These are phyloP conservation scores for Paxillus rubicundulus DNA, from an alignment of 768 basidiomycete species.

Conservation along the genomic window DNA sequence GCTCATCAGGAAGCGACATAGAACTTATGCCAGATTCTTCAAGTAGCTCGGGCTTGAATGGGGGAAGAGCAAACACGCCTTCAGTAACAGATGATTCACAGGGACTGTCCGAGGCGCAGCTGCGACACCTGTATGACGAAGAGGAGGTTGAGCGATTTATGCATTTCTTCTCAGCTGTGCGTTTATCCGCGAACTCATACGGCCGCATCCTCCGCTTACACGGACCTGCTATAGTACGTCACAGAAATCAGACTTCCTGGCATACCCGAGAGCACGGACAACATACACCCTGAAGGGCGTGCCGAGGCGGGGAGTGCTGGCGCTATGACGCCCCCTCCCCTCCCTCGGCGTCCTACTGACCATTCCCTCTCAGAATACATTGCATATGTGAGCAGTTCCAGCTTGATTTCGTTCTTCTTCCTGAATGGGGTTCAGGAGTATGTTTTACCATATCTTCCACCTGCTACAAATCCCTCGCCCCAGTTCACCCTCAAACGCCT, in stretches of 20 bases:
- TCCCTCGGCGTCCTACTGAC: conserved; percentile 9
- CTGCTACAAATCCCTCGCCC: conserved; percentile 36
- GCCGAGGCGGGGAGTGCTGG: background rate
- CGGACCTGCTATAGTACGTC: conserved; percentile 45
- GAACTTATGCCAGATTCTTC: background rate
- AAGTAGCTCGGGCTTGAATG: too few relatives aligned
- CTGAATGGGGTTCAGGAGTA: conserved; percentile 31
- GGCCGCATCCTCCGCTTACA: background rate
- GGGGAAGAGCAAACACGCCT: background rate
- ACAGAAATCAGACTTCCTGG: conserved; percentile 48
- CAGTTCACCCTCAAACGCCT: conserved; percentile 55
- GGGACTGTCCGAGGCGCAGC: conserved; percentile 48
- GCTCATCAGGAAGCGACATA: background rate
- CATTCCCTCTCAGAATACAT: conserved; percentile 27
- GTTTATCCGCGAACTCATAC: conserved; percentile 16
- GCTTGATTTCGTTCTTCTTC: conserved; percentile 7
- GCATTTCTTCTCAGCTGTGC: conserved; percentile 56
- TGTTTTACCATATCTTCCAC: conserved; percentile 48
- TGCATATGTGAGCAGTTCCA: conserved; percentile 21
- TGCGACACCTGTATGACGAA: conserved; percentile 58
- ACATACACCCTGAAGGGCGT: conserved; percentile 17
- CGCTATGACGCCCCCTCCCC: background rate
- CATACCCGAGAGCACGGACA: conserved; percentile 22
- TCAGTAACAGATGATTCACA: conserved; percentile 10
- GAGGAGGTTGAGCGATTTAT: conserved; percentile 65